Evolutionary conservation across 495 filamentous ascomycete genomes (phyloP).

Genomic region (Articulospora tetracladia): DNA sequence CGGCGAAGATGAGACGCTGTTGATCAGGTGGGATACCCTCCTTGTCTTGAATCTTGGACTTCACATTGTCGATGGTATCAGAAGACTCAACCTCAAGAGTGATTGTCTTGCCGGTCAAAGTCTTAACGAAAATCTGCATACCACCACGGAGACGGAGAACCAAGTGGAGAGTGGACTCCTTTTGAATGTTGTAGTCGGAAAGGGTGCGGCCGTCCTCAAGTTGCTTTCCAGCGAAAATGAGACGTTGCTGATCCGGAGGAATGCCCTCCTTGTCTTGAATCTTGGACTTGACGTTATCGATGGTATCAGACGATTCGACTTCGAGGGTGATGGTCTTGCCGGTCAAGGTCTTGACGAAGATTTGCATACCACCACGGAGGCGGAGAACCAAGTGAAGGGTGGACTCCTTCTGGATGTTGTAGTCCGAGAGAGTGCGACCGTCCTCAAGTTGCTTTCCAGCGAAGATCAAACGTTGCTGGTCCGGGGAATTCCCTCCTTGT

Average conservation of each 20-base stretch:
- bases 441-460: slow-evolving; percentile 98
- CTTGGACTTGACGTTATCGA: slow-evolving; percentile 88
- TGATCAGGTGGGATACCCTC: slow-evolving; percentile 99
- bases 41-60: slow-evolving; percentile 97
- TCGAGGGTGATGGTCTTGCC: slow-evolving; percentile 98
- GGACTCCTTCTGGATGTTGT: slow-evolving; percentile 98
- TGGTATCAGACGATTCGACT: slow-evolving; percentile 93
- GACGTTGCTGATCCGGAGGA: slow-evolving; percentile 87
- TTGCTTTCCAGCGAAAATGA: slow-evolving; percentile 98
- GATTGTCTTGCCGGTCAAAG: slow-evolving; percentile 88
- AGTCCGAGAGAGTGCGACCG: slow-evolving; percentile 92
- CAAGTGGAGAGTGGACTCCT: slow-evolving; percentile 93
- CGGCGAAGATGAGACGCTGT: slow-evolving; percentile 98
- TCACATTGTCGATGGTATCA: slow-evolving; percentile 94
- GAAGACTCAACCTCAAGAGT: slow-evolving; percentile 87
- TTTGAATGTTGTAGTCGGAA: slow-evolving; percentile 98
- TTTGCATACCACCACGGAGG: slow-evolving; percentile 98
- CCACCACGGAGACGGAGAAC: slow-evolving; percentile 97
- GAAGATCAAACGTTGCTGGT: slow-evolving; percentile 98
- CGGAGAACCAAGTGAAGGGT: slow-evolving; percentile 95
- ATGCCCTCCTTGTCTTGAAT: slow-evolving; percentile 94
- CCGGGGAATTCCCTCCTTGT: slow-evolving; percentile 99
- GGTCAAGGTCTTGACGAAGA: slow-evolving; percentile 90
- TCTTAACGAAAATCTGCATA: slow-evolving; percentile 92
- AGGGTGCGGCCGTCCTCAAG: slow-evolving; percentile 77